phyloP scores from a whole-genome alignment of 768 basidiomycete species.

The Phlegmacium glaucopus region DNA sequence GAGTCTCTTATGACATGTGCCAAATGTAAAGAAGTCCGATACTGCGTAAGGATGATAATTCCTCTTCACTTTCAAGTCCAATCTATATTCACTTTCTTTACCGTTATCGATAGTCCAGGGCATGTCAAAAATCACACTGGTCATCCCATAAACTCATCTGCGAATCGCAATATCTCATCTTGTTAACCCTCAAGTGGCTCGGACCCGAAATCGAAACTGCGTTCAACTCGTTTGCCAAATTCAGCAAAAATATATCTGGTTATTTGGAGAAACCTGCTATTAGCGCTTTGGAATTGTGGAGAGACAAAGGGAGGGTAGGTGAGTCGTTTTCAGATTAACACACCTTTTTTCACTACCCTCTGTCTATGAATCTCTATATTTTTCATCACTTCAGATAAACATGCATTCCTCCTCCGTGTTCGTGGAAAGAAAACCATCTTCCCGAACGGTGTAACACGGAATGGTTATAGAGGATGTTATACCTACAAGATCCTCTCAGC shows the following conservation, averaged over 20 bases:
- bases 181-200: conserved; percentile 2
- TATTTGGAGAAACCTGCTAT: conserved; percentile 12
- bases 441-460: conserved; percentile 1
- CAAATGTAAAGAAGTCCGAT: conserved; percentile 14
- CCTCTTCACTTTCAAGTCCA: background rate
- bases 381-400: conserved; percentile 5
- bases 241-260: conserved; percentile 7
- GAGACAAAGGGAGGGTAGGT: conserved; percentile 11
- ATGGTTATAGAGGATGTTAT: conserved; percentile 3
- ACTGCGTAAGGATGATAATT: conserved; percentile 10
- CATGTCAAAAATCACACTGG: conserved; percentile 14
- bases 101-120: conserved; percentile 8
- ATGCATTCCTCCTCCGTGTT: conserved; percentile 11
- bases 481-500: conserved; percentile 11
- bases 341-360: background rate
- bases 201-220: conserved; percentile 7
- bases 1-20: conserved; percentile 11
- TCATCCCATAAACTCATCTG: conserved; percentile 9
- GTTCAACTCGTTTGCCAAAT: conserved; percentile 13
- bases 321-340: background rate
- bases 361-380: background rate
- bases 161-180: conserved; percentile 4
- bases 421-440: conserved; percentile 13
- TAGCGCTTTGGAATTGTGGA: conserved; percentile 10
- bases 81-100: background rate